Evolutionary conservation across 2,329 filamentous ascomycete genomes (phyloP), one percentile per base, ranked within the genome.

Genomic region (Fusarium bactridioides): DNA sequence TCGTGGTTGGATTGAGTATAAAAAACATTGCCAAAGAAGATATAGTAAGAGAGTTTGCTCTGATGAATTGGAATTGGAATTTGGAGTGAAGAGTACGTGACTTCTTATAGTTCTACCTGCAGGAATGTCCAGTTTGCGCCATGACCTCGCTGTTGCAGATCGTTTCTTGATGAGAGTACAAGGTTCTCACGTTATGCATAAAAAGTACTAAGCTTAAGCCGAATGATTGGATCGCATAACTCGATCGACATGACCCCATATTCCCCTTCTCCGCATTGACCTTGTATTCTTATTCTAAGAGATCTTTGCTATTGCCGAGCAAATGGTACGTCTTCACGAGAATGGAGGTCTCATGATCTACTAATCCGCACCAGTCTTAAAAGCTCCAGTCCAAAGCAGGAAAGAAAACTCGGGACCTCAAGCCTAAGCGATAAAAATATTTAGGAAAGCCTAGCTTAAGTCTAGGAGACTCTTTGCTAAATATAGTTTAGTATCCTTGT

Each of bases 41-140:
- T 13, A 6, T 12, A 1, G 3, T 0, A 13, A 10, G n/a, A 23
- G 15, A 9, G 0, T 6, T 19, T 19, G 8, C 8, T 50, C 3
- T 15, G 21, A 19, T 48, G 9, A 21, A 18, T 4, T 16, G 4
- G 3, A 11, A 48, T 16, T n/a, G 10, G 10, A 31, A 10, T 12
- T 23, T n/a, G 15, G 10, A 31, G 19, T 31, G 21, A 3, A 19
- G 6, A 19, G 6, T 15, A 19, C 4, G 4, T 12, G n/a, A 11
- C n/a, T 12, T 37, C 23, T 53, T 53, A 27, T 38, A 38, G 23
- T 7, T 25, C 5, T 1, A 16, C 4, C 23, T 53, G 7, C 10
- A 7, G 3, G 11, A 37, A 12, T 5, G 50, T 16, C 5, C 3
- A 13, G 16, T 7, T 25, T 38, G 12, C 23, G 33, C 50, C 4